Percentiles rank a stretch among this genome's conserved stretches.
These are phyloP conservation scores for Coniochaeta prunicola DNA, from an alignment of 2,329 filamentous ascomycete species.

Conservation along the genomic window DNA sequence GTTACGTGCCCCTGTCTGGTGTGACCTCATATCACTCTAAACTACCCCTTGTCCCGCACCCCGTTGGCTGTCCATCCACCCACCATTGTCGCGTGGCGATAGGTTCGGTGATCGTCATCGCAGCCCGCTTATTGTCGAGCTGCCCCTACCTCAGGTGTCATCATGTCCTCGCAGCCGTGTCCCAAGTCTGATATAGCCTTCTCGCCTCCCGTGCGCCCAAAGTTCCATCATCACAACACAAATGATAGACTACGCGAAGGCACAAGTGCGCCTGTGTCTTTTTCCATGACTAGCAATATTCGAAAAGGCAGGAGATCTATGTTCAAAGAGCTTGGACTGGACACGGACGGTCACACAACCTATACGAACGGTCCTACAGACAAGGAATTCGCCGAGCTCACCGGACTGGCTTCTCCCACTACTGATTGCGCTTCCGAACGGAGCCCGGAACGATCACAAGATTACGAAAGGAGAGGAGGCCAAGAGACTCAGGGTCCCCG, in stretches of 20 bases:
- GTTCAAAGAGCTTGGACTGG: slow-evolving; percentile 44
- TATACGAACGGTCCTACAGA: slow-evolving; percentile 18
- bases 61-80: neutral
- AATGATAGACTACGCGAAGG: slow-evolving; percentile 44
- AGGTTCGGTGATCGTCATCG: neutral
- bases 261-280: slow-evolving; percentile 27
- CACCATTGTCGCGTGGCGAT: neutral
- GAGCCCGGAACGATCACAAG: neutral
- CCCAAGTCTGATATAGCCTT: slow-evolving; percentile 13
- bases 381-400: slow-evolving; percentile 22
- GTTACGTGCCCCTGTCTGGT: neutral
- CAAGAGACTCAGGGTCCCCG: slow-evolving; percentile 2
- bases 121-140: neutral
- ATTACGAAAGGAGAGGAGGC: slow-evolving; percentile 7
- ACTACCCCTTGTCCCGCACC: neutral
- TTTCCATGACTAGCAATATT: slow-evolving; percentile 36
- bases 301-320: slow-evolving; percentile 43
- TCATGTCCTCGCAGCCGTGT: slow-evolving; percentile 12
- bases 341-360: slow-evolving; percentile 16
- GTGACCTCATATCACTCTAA: neutral
- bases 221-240: slow-evolving; percentile 43
- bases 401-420: slow-evolving; percentile 15
- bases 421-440: slow-evolving; percentile 1
- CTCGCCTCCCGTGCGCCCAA: slow-evolving; percentile 27
- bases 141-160: slow-evolving; percentile 5